Percentiles rank a stretch among this genome's conserved stretches.
Evolutionary conservation across 148 eudicot genomes (phyloP).

Genomic region (Rhododendron griersonianum): DNA sequence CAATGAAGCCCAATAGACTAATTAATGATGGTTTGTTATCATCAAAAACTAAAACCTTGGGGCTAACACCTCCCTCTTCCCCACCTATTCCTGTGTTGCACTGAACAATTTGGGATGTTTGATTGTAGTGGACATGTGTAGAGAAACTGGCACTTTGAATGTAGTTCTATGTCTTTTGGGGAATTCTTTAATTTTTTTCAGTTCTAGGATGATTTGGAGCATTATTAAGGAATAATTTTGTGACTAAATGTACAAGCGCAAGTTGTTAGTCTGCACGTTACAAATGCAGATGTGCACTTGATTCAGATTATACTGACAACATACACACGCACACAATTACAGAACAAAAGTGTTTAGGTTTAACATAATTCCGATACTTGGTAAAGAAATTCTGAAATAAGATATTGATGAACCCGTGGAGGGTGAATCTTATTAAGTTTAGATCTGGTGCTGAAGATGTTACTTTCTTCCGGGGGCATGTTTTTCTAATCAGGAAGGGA

Average conservation of each 20-base stretch:
- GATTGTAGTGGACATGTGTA: conserved; percentile 2
- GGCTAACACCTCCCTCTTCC: conserved; percentile 6
- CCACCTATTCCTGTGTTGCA: conserved; percentile 13
- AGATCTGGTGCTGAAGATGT: neutral
- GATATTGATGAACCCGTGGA: neutral
- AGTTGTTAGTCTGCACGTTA: neutral
- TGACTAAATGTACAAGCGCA: neutral
- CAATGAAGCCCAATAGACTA: no score
- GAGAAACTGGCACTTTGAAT: neutral
- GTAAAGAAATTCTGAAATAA: neutral
- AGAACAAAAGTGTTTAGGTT: neutral
- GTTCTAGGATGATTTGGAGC: neutral
- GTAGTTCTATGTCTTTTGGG: neutral
- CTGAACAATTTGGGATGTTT: neutral
- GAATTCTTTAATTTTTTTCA: no score
- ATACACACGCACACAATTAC: neutral
- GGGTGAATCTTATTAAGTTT: neutral
- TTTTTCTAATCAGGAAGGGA: neutral
- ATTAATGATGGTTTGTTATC: no score
- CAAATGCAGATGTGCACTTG: neutral
- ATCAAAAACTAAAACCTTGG: no score
- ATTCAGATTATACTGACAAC: neutral
- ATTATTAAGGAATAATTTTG: neutral
- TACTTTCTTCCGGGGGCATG: neutral
- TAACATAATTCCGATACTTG: neutral